A percentile compares a stretch with the other conserved stretches of the same genome.
phyloP scores from a whole-genome alignment of 371 early-diverging fungal genomes.

The Fennellomyces sp. region DNA sequence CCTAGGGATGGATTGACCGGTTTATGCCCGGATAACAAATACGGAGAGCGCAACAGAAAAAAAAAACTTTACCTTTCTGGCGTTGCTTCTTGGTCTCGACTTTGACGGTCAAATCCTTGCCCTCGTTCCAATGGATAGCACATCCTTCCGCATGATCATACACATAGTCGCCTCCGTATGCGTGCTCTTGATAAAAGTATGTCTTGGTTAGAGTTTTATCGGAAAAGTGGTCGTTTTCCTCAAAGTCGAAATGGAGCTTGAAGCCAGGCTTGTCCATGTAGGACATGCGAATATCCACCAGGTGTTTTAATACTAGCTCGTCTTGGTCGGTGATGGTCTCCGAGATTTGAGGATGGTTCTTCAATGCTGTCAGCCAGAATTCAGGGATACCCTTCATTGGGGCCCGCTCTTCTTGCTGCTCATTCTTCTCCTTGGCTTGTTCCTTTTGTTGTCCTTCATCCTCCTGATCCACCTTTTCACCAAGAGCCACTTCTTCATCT shows the following conservation, averaged over 20 bases:
- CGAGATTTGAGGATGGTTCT: constrained; percentile 78
- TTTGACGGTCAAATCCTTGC: constrained; percentile 88
- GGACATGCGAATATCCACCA: constrained; percentile 82
- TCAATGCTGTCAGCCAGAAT: constrained; percentile 94
- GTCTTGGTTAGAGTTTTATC: constrained; percentile 89
- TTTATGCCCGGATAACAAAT: too few species aligned
- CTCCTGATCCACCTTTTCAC: constrained; percentile 62
- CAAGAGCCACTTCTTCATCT: constrained; percentile 76
- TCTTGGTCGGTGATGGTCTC: constrained; percentile 91
- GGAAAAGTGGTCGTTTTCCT: constrained; percentile 86
- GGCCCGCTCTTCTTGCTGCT: constrained; percentile 48
- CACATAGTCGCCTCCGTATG: constrained; percentile 76
- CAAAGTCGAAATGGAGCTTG: constrained; percentile 90
- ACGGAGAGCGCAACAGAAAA: background rate
- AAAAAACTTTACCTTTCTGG: constrained; percentile 72
- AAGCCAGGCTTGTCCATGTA: constrained; percentile 92
- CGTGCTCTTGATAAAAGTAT: constrained; percentile 81
- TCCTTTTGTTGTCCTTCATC: constrained; percentile 30
- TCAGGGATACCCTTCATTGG: constrained; percentile 63
- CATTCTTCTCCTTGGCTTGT: constrained; percentile 15
- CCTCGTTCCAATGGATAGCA: constrained; percentile 94
- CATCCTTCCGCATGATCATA: constrained; percentile 92
- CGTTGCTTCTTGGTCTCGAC: constrained; percentile 97
- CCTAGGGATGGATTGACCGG: too few species aligned
- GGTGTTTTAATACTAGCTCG: constrained; percentile 79